Evolutionary conservation across 257 asterid genomes (phyloP).

Genomic region (Linderniella brevidens): DNA sequence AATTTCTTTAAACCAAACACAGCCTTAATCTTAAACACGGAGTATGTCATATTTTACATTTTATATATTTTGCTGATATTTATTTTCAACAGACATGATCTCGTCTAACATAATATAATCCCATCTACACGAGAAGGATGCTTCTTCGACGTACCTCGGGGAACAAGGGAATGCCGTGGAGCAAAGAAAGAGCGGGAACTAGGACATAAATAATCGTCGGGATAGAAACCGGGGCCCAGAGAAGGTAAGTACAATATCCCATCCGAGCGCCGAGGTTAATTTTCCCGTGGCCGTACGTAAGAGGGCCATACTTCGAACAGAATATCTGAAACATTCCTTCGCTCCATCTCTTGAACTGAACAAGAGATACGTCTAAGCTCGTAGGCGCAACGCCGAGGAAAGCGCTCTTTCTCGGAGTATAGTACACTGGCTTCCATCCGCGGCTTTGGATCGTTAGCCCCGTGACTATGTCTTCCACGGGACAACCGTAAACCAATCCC

Average conservation of each 20-base stretch:
- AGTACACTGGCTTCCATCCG: conserved; percentile 70
- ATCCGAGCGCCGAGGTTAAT: conserved; percentile 42
- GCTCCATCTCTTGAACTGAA: conserved; percentile 73
- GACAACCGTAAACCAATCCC: conserved; percentile 70
- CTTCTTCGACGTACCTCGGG: conserved; percentile 25
- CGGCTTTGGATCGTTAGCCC: conserved; percentile 72
- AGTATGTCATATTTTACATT: too few relatives aligned
- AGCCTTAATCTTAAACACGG: too few relatives aligned
- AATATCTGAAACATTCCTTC: conserved; percentile 73
- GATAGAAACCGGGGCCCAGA: conserved; percentile 45
- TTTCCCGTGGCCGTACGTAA: conserved; percentile 32
- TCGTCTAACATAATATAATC: too few relatives aligned
- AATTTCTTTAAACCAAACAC: too few relatives aligned
- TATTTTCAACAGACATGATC: too few relatives aligned
- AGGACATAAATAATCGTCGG: conserved; percentile 29
- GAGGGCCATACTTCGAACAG: conserved; percentile 49
- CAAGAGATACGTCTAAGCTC: conserved; percentile 36
- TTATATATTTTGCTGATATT: too few relatives aligned
- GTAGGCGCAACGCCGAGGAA: conserved; percentile 56
- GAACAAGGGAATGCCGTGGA: conserved; percentile 31
- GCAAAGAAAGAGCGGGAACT: conserved; percentile 29
- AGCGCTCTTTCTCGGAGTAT: conserved; percentile 41
- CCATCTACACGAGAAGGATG: not conserved
- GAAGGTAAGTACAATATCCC: conserved; percentile 51
- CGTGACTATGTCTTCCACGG: conserved; percentile 72